Evolutionary conservation across 225 moss, liverwort and hornwort genomes (phyloP), one percentile per base, ranked within the genome.

Genomic region (Bryum argenteum): DNA sequence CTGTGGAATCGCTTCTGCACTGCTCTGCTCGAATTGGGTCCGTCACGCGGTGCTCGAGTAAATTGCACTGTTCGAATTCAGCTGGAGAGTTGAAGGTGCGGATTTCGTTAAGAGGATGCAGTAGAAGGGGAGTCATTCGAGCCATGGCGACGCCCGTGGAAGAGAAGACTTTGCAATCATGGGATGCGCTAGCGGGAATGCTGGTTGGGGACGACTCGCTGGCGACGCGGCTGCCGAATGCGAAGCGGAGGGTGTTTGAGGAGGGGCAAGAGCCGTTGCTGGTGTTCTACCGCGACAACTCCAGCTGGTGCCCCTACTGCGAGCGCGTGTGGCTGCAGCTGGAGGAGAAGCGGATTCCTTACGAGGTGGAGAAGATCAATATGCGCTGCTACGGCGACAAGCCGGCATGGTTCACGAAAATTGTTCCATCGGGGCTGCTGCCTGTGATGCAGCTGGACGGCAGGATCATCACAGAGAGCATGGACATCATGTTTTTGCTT

Each of bases 221-320:
- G 6, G 84, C 79, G 10, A 53, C 63, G 57, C 72, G 91, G 63
- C 70, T 96, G 13, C 77, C 91, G 4, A 81, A 83, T 24, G 60
- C 53, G 47, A 84, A 76, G 81, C 79, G 69, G 57, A 78, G 96
- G 41, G 68, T 89, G 15, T 91, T 91, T 57, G 78, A 77, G n/a
- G 58, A 81, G 0, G 84, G 71, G 21, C 81, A 87, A 48, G 75
- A 81, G 61, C 78, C 83, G 6, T 79, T 81, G 58, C 74, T 96
- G 4, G 82, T 91, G 19, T 89, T 96, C 54, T 91, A 96, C 80
- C 66, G 93, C 8, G 96, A 96, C 53, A 89, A 85, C 52, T 93
- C 85, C 5, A 84, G 91, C 19, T 93, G 93, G 96, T 93, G 96
- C 41, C 91, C 96, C 8, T 93, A 96, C 42, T 96, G 96, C 68